phyloP scores from a whole-genome alignment of 2,329 filamentous ascomycete genomes.

The Diaporthe citri region DNA sequence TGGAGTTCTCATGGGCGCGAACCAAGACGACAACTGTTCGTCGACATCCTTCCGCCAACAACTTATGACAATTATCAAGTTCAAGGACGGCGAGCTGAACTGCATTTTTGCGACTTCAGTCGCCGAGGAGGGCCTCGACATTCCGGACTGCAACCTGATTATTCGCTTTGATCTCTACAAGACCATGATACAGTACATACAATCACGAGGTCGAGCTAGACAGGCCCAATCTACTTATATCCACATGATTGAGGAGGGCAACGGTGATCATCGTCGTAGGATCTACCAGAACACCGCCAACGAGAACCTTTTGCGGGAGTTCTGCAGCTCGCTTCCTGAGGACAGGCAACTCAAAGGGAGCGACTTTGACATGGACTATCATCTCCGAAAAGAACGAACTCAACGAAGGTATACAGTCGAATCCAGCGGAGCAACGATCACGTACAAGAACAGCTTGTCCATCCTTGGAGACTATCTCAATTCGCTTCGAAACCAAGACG shows the following conservation, averaged over 20 bases:
- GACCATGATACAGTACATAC: slow-evolving; percentile 94
- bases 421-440: slow-evolving; percentile 81
- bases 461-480: slow-evolving; percentile 81
- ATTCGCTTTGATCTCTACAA: slow-evolving; percentile 87
- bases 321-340: slow-evolving; percentile 80
- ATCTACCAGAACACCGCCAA: slow-evolving; percentile 71
- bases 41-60: slow-evolving; percentile 81
- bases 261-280: slow-evolving; percentile 69
- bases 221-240: slow-evolving; percentile 83
- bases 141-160: slow-evolving; percentile 76
- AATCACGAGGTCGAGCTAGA: slow-evolving; percentile 89
- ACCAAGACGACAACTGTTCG: slow-evolving; percentile 64
- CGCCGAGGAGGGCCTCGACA: slow-evolving; percentile 76
- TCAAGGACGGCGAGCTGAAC: slow-evolving; percentile 70
- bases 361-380: slow-evolving; percentile 67
- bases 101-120: slow-evolving; percentile 77
- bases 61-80: slow-evolving; percentile 76
- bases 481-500: slow-evolving; percentile 67
- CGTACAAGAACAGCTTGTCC: slow-evolving; percentile 78
- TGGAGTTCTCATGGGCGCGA: slow-evolving; percentile 69
- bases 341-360: slow-evolving; percentile 77
- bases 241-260: slow-evolving; percentile 83
- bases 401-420: slow-evolving; percentile 71
- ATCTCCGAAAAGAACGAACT: slow-evolving; percentile 63
- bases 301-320: slow-evolving; percentile 75